Conservation (phyloP, 306 rosid species). For the Hippophae rhamnoides region DNA sequence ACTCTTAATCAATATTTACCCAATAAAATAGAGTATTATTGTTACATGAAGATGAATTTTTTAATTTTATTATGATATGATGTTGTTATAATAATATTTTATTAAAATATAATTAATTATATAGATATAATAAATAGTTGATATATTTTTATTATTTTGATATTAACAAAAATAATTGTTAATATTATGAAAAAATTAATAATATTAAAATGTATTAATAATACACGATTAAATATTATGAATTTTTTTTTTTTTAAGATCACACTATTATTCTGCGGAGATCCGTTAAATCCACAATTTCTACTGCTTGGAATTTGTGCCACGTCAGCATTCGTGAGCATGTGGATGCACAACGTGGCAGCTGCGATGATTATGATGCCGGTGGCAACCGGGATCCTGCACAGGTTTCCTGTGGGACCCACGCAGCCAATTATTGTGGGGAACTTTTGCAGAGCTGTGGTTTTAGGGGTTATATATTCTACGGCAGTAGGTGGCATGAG, state of each 20-base stretch:
- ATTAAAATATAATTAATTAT: no score
- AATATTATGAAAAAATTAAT: no score
- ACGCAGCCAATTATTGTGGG: slow-evolving; percentile 30
- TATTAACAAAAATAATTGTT: no score
- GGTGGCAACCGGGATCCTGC: slow-evolving; percentile 71
- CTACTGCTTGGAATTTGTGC: slow-evolving; percentile 58
- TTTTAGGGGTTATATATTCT: slow-evolving; percentile 50
- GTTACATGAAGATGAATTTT: no score
- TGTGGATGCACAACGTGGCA: slow-evolving; percentile 96
- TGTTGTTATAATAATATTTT: no score
- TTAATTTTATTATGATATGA: no score
- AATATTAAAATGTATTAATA: no score
- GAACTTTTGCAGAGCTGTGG: slow-evolving; percentile 77
- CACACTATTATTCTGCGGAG: slow-evolving; percentile 58
- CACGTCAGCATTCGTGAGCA: slow-evolving; percentile 71
- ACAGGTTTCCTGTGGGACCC: slow-evolving; percentile 36
- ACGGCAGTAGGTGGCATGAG: slow-evolving; percentile 66
- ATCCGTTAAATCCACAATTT: slow-evolving; percentile 55
- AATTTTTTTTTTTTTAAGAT: slow-evolving; percentile 27
- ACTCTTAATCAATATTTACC: no score
- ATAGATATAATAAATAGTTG: no score
- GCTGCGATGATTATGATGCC: slow-evolving; percentile 91
- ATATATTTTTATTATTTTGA: no score
- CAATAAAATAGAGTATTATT: no score
- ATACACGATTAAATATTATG: neutral